Percentiles rank a stretch among this genome's conserved stretches.
Conservation (phyloP, 345 rosid genomes). For the Lepidium didymum region DNA sequence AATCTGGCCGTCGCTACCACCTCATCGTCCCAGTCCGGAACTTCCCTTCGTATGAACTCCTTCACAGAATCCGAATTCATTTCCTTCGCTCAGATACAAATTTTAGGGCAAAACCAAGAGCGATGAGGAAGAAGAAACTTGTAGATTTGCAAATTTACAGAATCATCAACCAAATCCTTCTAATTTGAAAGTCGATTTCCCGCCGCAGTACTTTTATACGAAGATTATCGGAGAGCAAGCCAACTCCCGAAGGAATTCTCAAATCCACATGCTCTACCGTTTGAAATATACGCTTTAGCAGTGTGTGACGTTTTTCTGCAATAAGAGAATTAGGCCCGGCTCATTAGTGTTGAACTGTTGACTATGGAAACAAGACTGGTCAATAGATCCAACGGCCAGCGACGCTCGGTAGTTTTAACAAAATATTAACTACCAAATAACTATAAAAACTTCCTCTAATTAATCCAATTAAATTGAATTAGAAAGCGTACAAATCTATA, state of each 20-base stretch:
- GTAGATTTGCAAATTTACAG: neutral
- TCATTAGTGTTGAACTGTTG: neutral
- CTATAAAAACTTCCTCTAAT: too few relatives aligned
- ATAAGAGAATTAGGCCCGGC: neutral
- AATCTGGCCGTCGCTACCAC: slow-evolving; percentile 62
- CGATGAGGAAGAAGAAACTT: neutral
- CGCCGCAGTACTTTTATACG: slow-evolving; percentile 10
- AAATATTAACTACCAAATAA: neutral
- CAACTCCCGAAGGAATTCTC: neutral
- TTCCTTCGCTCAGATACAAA: neutral
- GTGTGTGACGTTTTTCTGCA: slow-evolving; percentile 1
- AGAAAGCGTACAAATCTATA: too few relatives aligned
- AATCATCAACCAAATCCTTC: neutral
- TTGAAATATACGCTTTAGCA: neutral
- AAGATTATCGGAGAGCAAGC: slow-evolving; percentile 3
- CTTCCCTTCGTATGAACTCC: slow-evolving; percentile 55
- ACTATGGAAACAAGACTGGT: neutral
- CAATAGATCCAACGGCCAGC: neutral
- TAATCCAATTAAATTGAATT: too few relatives aligned
- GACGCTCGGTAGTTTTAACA: neutral
- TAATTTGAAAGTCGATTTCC: slow-evolving; percentile 19
- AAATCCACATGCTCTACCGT: slow-evolving; percentile 3
- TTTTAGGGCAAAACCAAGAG: neutral
- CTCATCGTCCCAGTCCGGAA: slow-evolving; percentile 82
- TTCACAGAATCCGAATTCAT: slow-evolving; percentile 39